Evolutionary conservation across 805 yeast genomes (phyloP), one percentile per base, ranked within the genome.

Genomic region (Candida saitoana): DNA sequence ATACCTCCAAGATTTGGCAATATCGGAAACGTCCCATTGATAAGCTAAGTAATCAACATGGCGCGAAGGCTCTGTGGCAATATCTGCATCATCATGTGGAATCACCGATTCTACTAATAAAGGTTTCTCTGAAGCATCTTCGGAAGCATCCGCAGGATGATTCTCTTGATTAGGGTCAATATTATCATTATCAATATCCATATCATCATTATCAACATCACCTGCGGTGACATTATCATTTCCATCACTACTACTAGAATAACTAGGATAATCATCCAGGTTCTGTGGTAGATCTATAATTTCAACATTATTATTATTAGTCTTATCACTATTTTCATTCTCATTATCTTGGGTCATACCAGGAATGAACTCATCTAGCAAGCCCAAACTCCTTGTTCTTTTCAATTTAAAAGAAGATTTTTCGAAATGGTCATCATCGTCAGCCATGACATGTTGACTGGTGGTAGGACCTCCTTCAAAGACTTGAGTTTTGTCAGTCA

Each of bases 11-110:
- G 96, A 87, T 48, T 87, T 87, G 9, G 95, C 87, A 22, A 93
- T 87, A 59, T 93, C 99, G 4, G 80, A 68, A 49, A 90, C 98
- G 52, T 88, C 87, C 99, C 99, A 93, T 60, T 93, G 76, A 60
- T 93, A 96, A 3, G 96, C 86, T 39, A 93, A 72, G 63, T 93
- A 93, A 67, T 93, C 99, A 6, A 93, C 99, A 57, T 90, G 97
- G 41, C 83, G 77, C 39, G 85, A 77, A 3, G 98, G 96, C 55
- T 85, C 93, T 50, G 79, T 77, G 40, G 76, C 77, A 29, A 90
- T 71, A 55, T 84, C 95, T 24, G 80, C 78, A 63, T 90, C 97
- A 63, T 90, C 97, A 52, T 84, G 93, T n/a, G 85, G 83, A 18
- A 68, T 52, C 33, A 71, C 31, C 7, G 38, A 36, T 7, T 36